A percentile compares a stretch with the other conserved stretches of the same genome.
These are phyloP conservation scores for Fragaria vesca DNA, from an alignment of 306 rosid species.

Conservation along the genomic window DNA sequence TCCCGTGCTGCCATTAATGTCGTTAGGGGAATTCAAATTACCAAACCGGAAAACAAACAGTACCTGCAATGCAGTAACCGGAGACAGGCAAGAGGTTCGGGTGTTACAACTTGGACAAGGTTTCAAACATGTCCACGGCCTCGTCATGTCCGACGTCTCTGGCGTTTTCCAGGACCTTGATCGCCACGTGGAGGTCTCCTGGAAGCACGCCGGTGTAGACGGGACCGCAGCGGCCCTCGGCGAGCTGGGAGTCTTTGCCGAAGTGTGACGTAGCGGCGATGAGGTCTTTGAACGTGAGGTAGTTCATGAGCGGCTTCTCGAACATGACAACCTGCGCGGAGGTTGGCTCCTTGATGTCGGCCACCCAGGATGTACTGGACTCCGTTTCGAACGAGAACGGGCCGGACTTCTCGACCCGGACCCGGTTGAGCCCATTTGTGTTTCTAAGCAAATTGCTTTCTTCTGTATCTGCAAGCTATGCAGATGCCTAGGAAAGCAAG, in stretches of 20 bases:
- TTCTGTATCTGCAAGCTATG: slow-evolving; percentile 34
- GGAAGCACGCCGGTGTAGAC: slow-evolving; percentile 79
- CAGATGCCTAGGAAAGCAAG: slow-evolving; percentile 24
- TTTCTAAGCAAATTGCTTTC: slow-evolving; percentile 37
- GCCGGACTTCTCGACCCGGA: slow-evolving; percentile 78
- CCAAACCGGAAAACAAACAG: neutral
- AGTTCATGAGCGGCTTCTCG: slow-evolving; percentile 87
- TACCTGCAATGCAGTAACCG: slow-evolving; percentile 97
- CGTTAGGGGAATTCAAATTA: slow-evolving; percentile 6
- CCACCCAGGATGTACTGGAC: slow-evolving; percentile 89
- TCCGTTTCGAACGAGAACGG: slow-evolving; percentile 88
- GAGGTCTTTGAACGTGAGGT: slow-evolving; percentile 68
- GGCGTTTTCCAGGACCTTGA: slow-evolving; percentile 77
- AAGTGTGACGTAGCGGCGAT: slow-evolving; percentile 94
- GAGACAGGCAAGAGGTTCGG: slow-evolving; percentile 83
- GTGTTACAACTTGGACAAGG: slow-evolving; percentile 64
- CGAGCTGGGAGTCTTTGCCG: slow-evolving; percentile 83
- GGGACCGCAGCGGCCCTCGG: slow-evolving; percentile 92
- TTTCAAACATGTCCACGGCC: slow-evolving; percentile 57
- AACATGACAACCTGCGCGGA: slow-evolving; percentile 85
- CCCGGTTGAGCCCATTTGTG: slow-evolving; percentile 67
- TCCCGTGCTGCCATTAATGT: slow-evolving; percentile 51
- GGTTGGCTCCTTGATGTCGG: slow-evolving; percentile 78
- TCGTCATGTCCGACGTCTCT: slow-evolving; percentile 51
- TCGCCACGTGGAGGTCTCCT: slow-evolving; percentile 92